phyloP scores from a whole-genome alignment of 2,329 filamentous ascomycete genomes.

The Arthrinium puccinioides region DNA sequence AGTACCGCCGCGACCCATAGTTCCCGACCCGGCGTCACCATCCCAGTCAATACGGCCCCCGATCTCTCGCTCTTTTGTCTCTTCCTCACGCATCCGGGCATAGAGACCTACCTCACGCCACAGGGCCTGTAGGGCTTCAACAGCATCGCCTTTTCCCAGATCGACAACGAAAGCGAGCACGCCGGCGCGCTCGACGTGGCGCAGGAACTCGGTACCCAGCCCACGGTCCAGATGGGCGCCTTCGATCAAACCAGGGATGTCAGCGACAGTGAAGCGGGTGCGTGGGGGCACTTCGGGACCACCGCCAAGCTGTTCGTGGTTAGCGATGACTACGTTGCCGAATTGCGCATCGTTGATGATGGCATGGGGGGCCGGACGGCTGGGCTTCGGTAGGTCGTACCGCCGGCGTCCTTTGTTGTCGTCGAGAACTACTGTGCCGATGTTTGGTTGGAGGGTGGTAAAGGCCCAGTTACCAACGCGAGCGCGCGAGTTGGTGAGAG shows the following conservation, averaged over 20 bases:
- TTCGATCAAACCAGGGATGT: constrained; percentile 90
- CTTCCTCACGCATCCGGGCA: constrained; percentile 68
- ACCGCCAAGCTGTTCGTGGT: constrained; percentile 13
- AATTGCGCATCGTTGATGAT: constrained; percentile 23
- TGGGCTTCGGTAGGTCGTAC: constrained; percentile 25
- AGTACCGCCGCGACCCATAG: constrained; percentile 6
- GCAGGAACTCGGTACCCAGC: constrained; percentile 82
- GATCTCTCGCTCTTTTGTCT: constrained; percentile 58
- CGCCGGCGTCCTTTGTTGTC: constrained; percentile 70
- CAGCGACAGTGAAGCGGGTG: constrained; percentile 84
- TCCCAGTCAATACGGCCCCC: constrained; percentile 50
- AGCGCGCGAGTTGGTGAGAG: constrained; percentile 81
- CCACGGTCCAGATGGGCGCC: constrained; percentile 89
- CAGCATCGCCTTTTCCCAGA: constrained; percentile 70
- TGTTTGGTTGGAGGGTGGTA: constrained; percentile 89
- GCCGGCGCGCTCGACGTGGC: constrained; percentile 88
- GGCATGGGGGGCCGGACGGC: constrained; percentile 28
- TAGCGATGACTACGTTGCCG: constrained; percentile 20
- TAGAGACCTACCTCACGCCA: constrained; percentile 92
- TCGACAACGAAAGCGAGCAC: constrained; percentile 94
- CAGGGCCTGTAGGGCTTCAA: constrained; percentile 68
- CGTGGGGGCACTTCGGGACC: constrained; percentile 46
- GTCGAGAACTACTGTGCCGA: constrained; percentile 91
- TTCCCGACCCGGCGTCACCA: constrained; percentile 36
- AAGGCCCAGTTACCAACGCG: constrained; percentile 94